Evolutionary conservation across 2,329 filamentous ascomycete species (phyloP).

Genomic region (Verticillium nonalfalfae): DNA sequence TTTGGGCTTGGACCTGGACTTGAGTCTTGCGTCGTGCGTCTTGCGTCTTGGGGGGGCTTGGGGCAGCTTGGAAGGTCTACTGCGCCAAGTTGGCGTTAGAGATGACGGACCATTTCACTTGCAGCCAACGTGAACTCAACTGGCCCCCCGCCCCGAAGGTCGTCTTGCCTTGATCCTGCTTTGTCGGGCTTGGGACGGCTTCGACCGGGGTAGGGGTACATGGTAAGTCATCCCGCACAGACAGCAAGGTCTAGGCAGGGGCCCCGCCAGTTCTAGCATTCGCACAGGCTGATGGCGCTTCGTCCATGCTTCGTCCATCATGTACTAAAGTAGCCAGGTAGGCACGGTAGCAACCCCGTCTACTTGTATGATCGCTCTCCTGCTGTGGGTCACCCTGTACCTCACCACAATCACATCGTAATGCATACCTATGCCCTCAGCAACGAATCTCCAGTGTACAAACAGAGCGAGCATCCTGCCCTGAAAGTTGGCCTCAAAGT

Average conservation of each 20-base stretch:
- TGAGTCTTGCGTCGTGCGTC: background rate
- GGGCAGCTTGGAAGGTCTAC: background rate
- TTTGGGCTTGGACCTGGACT: too few species aligned
- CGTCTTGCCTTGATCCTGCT: background rate
- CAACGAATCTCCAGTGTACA: too few species aligned
- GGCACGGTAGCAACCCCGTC: background rate
- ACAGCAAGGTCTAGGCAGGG: background rate
- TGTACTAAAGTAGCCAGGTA: background rate
- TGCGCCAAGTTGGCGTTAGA: background rate
- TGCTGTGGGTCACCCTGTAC: too few species aligned
- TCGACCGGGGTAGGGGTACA: background rate
- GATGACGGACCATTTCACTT: background rate
- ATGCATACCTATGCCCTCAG: too few species aligned
- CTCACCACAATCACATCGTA: too few species aligned
- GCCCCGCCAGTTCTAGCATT: background rate
- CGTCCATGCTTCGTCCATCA: background rate
- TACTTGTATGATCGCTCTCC: too few species aligned
- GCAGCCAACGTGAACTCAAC: background rate
- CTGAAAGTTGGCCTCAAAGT: too few species aligned
- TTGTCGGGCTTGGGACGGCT: background rate
- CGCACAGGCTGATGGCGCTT: background rate
- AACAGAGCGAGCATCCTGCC: too few species aligned
- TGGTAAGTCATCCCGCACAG: background rate
- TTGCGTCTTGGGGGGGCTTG: background rate
- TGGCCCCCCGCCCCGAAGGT: background rate